Base-by-base conservation (phyloP, 2,329 filamentous ascomycete species). In the Phyllosticta paracitricarpa region DNA sequence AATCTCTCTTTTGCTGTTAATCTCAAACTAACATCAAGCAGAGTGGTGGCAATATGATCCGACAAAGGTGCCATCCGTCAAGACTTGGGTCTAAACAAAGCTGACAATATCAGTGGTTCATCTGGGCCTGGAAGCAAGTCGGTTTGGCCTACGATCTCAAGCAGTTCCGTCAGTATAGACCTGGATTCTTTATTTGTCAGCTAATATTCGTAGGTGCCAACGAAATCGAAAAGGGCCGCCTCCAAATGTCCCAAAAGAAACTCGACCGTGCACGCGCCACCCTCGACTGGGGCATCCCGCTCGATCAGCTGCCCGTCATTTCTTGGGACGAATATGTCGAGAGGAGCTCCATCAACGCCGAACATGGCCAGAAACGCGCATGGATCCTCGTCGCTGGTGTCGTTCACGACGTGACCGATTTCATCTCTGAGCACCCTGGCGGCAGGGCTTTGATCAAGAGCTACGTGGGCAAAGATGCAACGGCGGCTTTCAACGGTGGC, bases 201-300 rank as follows among this genome's bases (percentile, higher is more conserved):
- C 40, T n/a, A 7, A 48, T 19, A 10, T 3, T 1, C 2, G 26
- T 35, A 56, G 52, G 51, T 68, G 79, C 84, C 77, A 96, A 96
- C 76, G 91, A 95, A 75, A 95, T 96, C 66, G 90, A 95, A 77
- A 94, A 94, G 83, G 90, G 90, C 66, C 88, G 89, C 71, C 82
- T 94, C 33, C 90, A 95, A 79, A 90, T 94, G 78, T 78, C 87
- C 65, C 90, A 94, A 82, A 94, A 94, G 88, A 94, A 94, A 83
- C 85, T 95, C 63, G 90, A 94, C 76, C 88, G 91, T 79, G 89
- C 89, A 83, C 89, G 90, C 70, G 76, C 87, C 66, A 84, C 80
- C 64, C 87, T 95, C 63, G 89, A 95, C 79, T 95, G 90, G 90
- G 90, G 90, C 74, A 84, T 87, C 66, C 89, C 90, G 63, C 84